Conservation (phyloP, 208 protist species). For the Wallacemonas sp. region DNA sequence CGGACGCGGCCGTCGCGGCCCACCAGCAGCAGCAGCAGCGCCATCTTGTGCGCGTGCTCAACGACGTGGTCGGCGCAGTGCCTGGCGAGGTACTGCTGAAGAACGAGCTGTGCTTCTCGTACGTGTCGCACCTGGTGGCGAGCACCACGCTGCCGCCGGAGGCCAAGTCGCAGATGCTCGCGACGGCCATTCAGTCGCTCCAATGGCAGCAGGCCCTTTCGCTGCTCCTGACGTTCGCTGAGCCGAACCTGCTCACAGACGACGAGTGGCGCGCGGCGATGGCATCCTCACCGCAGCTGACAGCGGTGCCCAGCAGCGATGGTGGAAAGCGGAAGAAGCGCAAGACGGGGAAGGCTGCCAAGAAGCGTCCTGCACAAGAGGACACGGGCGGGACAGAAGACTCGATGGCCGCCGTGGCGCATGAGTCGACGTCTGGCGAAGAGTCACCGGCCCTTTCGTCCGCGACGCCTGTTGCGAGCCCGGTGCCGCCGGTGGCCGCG, state of each 20-base stretch:
- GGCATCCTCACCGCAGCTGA: constrained; percentile 1
- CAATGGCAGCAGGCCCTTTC: constrained; percentile 52
- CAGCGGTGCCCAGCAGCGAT: not conserved
- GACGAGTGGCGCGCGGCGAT: constrained; percentile 32
- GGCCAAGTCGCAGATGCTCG: constrained; percentile 51
- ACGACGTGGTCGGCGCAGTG: constrained; percentile 56
- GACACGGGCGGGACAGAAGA: too few species aligned
- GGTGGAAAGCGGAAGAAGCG: constrained; percentile 3
- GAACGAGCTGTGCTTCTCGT: constrained; percentile 66
- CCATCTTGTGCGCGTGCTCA: constrained; percentile 58
- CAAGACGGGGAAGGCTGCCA: not conserved
- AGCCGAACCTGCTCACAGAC: constrained; percentile 41
- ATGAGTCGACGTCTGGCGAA: too few species aligned
- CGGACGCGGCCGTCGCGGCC: not conserved
- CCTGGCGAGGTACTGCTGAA: constrained; percentile 51
- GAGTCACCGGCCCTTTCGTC: too few species aligned
- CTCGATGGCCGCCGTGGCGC: too few species aligned
- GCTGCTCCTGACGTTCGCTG: constrained; percentile 55
- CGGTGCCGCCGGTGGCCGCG: not conserved
- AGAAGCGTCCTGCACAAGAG: too few species aligned
- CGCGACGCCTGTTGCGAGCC: too few species aligned
- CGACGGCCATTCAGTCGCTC: constrained; percentile 37
- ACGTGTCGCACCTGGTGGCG: constrained; percentile 72
- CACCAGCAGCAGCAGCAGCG: constrained; percentile 41
- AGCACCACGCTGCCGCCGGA: constrained; percentile 64